Base-by-base conservation (phyloP, 2,329 filamentous ascomycete species). In the Phaeomoniella chlamydospora region DNA sequence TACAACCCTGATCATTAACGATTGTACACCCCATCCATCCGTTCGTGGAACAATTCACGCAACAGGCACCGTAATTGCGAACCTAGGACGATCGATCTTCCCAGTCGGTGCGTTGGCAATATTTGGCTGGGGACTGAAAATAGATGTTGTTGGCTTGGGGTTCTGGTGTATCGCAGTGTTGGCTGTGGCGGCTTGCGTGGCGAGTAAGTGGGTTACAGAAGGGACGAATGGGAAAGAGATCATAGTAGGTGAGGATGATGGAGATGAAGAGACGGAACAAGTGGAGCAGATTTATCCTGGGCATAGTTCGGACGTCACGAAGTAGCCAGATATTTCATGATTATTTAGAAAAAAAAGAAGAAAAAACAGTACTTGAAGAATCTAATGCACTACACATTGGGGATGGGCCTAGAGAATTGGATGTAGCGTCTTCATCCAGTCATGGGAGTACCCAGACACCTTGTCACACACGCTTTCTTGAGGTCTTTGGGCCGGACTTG, bases 41-140 rank as follows among this genome's bases (percentile, higher is more conserved):
- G 69, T 74, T 0, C 60, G 88, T 9, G 81, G 77, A 0, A 84
- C 74, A 0, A 58, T 90, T 17, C 88, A 88, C 45, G 77, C 77
- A 0, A 46, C 83, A 1, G 68, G 72, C 0, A 59, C 88, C 39
- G 77, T 79, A 0, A 48, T 74, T 1, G 56, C 63, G 0, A 76
- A 74, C 42, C 76, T 61, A 0, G 58, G 83, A 17, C 65, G 82
- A 11, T 68, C 81, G 0, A 62, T 87, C 30, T 67, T 68, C 0
- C 82, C 83, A 0, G 78, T 72, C 0, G 46, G 74, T 0, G 76
- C 80, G 31, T 70, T 78, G 0, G 78, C 67, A 35, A 47, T 88
- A 3, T 88, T 74, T 43, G 81, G 83, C 0, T 47, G 74, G 1
- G 78, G 81, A 1, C 74, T 76, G 3, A 64, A 69, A 29, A 65